Base-by-base conservation (phyloP, 2,329 filamentous ascomycete species). In the Aaosphaeria pasadenensis region DNA sequence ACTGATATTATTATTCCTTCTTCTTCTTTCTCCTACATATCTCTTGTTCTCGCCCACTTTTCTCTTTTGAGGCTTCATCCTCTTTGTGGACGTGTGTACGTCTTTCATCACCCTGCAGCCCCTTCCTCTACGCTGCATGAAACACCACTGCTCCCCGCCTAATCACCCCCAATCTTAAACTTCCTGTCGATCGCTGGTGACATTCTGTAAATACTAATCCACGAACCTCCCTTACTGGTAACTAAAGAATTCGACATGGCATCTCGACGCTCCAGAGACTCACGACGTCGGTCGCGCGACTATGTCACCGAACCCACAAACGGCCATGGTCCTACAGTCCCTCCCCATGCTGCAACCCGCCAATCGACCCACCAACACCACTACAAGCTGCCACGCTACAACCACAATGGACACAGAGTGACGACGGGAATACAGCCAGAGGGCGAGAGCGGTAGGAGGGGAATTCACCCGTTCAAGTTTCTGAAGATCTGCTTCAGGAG, bases 391-490 rank as follows among this genome's bases (percentile, higher is more conserved):
- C 66, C 69, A 9, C 56, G 57, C 38, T 69, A 71, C 61, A 76
- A 76, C 49, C 71, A 74, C 62, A 72, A 71, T 56, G 74, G 73
- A 13, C 71, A 77, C 54, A 53, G 57, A 46, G 70, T 76, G 5
- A 74, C 71, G 0, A 61, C 52, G 33, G 71, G 71, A 47, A 73
- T 77, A 38, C 61, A 74, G 44, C 69, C 69, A 1, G 77, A 79
- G 29, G 87, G 86, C 51, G 86, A 90, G 70, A 88, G 85, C 64
- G 86, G 86, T 35, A 79, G 87, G 35, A 72, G 64, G 5, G 86
- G 87, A 41, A 66, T 91, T 51, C 77, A 89, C 56, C 84, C 84
- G 0, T 45, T 78, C 39, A 77, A 82, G 46, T 88, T 89, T 62
- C 57, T 88, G 31, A 74, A 71, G 53, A 85, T 90, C 46, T 79